Evolutionary conservation across 2,329 filamentous ascomycete species (phyloP).

Genomic region (Hypoxylon sp.): DNA sequence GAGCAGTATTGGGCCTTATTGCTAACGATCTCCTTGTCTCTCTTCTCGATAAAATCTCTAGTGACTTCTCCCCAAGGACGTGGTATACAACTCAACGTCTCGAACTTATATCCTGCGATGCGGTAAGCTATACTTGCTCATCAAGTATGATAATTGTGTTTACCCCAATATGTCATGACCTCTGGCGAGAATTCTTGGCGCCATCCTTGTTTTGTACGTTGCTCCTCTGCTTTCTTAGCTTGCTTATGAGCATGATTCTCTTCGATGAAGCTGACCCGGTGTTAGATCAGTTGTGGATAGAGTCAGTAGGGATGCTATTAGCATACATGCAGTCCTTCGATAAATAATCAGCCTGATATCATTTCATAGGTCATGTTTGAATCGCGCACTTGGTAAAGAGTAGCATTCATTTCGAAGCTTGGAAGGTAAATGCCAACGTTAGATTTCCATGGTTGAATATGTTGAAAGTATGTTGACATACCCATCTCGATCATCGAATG

Average conservation of each 20-base stretch:
- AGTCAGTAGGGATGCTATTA: background rate
- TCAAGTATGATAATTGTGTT: constrained; percentile 15
- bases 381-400: constrained; percentile 81
- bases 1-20: constrained; percentile 98
- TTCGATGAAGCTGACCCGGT: constrained; percentile 80
- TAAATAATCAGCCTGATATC: constrained; percentile 34
- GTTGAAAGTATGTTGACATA: constrained; percentile 54
- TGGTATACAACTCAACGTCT: constrained; percentile 83
- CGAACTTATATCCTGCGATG: constrained; percentile 91
- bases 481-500: constrained; percentile 85
- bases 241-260: constrained; percentile 84
- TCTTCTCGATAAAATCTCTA: constrained; percentile 81
- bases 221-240: constrained; percentile 69
- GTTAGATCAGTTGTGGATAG: constrained; percentile 21
- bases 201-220: constrained; percentile 61
- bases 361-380: constrained; percentile 16
- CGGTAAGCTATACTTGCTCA: constrained; percentile 10
- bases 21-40: constrained; percentile 78
- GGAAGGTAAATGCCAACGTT: constrained; percentile 41
- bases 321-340: constrained; percentile 66
- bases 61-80: constrained; percentile 78
- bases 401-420: constrained; percentile 97
- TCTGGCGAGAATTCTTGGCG: constrained; percentile 70
- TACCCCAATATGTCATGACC: constrained; percentile 94
- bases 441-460: constrained; percentile 15